Conservation (phyloP, 2,329 filamentous ascomycete genomes). For the Sclerotinia spermophila region DNA sequence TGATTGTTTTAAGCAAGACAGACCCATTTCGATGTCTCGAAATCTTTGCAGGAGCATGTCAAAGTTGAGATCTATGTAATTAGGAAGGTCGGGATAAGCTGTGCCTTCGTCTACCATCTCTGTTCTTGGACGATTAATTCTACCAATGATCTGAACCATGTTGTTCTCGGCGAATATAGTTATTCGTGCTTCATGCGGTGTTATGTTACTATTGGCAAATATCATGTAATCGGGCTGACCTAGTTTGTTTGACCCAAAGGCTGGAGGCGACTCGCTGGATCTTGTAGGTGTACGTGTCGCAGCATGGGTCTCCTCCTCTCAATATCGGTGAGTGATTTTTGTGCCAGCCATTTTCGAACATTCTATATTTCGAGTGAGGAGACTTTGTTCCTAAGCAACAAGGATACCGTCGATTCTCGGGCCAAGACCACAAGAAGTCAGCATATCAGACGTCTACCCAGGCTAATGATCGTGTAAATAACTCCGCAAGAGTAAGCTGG, state of each 20-base stretch:
- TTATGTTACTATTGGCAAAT: not conserved
- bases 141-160: not conserved
- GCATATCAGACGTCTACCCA: not conserved
- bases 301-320: not conserved
- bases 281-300: not conserved
- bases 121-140: not conserved
- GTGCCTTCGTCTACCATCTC: not conserved
- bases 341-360: not conserved
- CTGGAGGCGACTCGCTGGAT: not conserved
- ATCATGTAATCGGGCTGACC: not conserved
- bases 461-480: not conserved
- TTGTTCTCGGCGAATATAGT: not conserved
- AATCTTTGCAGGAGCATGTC: not conserved
- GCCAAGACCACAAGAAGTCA: not conserved
- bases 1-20: not conserved
- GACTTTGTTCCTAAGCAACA: not conserved
- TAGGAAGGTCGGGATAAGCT: not conserved
- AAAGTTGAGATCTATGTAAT: not conserved
- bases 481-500: conserved; percentile 2
- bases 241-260: not conserved
- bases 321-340: not conserved
- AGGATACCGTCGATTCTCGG: not conserved
- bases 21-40: not conserved
- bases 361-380: not conserved
- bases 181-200: not conserved